Conservation (phyloP, 2,329 filamentous ascomycete genomes). For the Fusarium vanettenii region DNA sequence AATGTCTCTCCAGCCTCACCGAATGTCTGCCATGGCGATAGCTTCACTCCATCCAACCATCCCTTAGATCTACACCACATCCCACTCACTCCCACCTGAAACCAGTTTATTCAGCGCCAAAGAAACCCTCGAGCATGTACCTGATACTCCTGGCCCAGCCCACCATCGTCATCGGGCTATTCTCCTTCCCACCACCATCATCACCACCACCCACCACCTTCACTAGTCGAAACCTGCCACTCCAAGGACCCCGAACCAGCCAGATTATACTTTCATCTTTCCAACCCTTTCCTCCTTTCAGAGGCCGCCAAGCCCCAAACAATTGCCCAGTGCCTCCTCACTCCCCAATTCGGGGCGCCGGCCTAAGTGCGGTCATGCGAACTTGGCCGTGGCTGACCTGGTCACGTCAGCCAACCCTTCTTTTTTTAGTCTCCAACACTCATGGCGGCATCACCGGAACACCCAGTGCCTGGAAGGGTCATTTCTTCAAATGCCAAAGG, state of each 20-base stretch:
- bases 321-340: not conserved
- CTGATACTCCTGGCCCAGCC: slow-evolving; percentile 15
- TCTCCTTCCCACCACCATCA: not conserved
- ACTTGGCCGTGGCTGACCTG: slow-evolving; percentile 24
- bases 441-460: slow-evolving; percentile 17
- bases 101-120: not conserved
- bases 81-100: slow-evolving; percentile 6
- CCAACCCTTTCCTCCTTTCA: not conserved
- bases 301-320: not conserved
- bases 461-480: slow-evolving; percentile 2
- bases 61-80: slow-evolving; percentile 24
- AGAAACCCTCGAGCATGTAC: slow-evolving; percentile 15
- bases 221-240: not conserved
- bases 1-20: not conserved
- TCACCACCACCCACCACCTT: not conserved
- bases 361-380: slow-evolving; percentile 25
- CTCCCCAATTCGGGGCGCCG: slow-evolving; percentile 1
- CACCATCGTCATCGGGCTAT: slow-evolving; percentile 19
- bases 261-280: not conserved
- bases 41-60: slow-evolving; percentile 2
- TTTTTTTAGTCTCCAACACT: not conserved
- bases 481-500: slow-evolving; percentile 4
- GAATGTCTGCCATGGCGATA: not conserved
- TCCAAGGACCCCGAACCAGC: not conserved
- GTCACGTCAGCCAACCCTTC: slow-evolving; percentile 32